phyloP scores from a whole-genome alignment of 2,329 filamentous ascomycete species.

The Zymoseptoria pseudotritici region DNA sequence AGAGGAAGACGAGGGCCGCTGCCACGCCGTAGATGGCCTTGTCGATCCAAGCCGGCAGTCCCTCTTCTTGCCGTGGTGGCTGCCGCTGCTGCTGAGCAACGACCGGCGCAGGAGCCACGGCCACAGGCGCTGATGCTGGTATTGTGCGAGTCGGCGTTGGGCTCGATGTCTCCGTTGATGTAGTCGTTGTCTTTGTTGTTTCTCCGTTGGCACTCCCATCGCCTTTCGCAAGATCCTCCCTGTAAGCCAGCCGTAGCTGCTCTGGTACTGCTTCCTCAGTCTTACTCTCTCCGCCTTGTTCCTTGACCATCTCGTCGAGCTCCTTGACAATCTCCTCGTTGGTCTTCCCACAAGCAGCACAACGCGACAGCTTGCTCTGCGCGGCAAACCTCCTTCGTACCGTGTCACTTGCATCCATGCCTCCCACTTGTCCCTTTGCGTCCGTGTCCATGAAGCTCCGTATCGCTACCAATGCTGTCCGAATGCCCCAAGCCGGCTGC shows the following conservation, averaged over 20 bases:
- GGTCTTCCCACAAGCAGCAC: slow-evolving; percentile 59
- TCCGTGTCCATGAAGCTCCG: slow-evolving; percentile 91
- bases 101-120: slow-evolving; percentile 5
- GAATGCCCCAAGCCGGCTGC: slow-evolving; percentile 96
- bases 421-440: slow-evolving; percentile 79
- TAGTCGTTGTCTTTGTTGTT: slow-evolving; percentile 4
- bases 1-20: slow-evolving; percentile 61
- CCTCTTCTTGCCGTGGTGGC: slow-evolving; percentile 34
- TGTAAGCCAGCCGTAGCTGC: slow-evolving; percentile 59
- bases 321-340: slow-evolving; percentile 70
- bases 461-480: slow-evolving; percentile 74
- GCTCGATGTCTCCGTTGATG: slow-evolving; percentile 1
- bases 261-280: slow-evolving; percentile 43
- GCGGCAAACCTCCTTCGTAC: slow-evolving; percentile 62
- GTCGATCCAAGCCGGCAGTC: slow-evolving; percentile 69
- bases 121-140: slow-evolving; percentile 9
- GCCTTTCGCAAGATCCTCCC: slow-evolving; percentile 57
- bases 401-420: slow-evolving; percentile 66
- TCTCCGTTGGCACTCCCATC: slow-evolving; percentile 15
- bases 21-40: slow-evolving; percentile 68
- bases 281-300: slow-evolving; percentile 37
- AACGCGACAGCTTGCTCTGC: slow-evolving; percentile 60
- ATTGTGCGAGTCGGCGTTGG: slow-evolving; percentile 1
- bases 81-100: slow-evolving; percentile 4
- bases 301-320: slow-evolving; percentile 52